Percentiles rank a stretch among this genome's conserved stretches.
phyloP scores from a whole-genome alignment of 768 basidiomycete species.

The Mycena kentingensis region DNA sequence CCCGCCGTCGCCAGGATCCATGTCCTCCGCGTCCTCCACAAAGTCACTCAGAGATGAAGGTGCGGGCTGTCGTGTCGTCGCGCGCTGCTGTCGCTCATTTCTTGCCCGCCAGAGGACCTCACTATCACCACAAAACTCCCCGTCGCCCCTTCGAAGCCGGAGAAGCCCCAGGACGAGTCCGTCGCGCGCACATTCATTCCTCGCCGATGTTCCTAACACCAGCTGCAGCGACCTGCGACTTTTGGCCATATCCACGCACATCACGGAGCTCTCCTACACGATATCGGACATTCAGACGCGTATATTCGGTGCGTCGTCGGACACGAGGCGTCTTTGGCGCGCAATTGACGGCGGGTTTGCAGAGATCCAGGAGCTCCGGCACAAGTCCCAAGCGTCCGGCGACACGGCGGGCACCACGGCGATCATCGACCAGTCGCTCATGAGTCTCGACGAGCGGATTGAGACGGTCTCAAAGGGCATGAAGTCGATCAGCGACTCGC shows the following conservation, averaged over 20 bases:
- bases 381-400: conserved; percentile 71
- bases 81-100: conserved; percentile 14
- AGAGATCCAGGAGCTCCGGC: conserved; percentile 94
- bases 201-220: conserved; percentile 23
- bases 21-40: conserved; percentile 54
- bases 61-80: conserved; percentile 52
- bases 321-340: conserved; percentile 6
- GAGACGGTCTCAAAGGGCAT: conserved; percentile 74
- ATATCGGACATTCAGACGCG: conserved; percentile 90
- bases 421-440: conserved; percentile 80
- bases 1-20: conserved; percentile 41
- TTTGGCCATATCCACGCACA: conserved; percentile 78
- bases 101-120: conserved; percentile 56
- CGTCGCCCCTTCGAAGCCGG: conserved; percentile 48
- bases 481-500: conserved; percentile 63
- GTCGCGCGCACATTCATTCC: conserved; percentile 36
- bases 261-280: conserved; percentile 84
- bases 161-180: conserved; percentile 64
- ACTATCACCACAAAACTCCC: conserved; percentile 65
- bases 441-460: conserved; percentile 76
- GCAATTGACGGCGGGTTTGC: conserved; percentile 7
- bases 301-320: conserved; percentile 69
- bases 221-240: conserved; percentile 67
- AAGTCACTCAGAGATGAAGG: conserved; percentile 57
- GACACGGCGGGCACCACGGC: conserved; percentile 61